Conservation (phyloP, 1,139 yeast species). For the Wickerhamiella infanticola region DNA sequence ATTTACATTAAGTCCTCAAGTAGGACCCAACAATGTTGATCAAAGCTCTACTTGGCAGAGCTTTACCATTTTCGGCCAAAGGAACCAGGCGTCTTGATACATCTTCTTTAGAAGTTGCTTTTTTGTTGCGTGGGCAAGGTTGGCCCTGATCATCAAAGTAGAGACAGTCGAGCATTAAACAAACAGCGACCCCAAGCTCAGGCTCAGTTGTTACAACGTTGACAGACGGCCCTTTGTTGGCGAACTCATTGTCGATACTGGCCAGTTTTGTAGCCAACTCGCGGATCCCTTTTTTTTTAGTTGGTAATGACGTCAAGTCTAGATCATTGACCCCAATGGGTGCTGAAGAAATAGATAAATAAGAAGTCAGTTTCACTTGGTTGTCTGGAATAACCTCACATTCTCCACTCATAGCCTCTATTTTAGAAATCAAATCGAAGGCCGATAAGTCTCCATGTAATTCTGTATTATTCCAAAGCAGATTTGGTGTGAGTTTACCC, state of each 20-base stretch:
- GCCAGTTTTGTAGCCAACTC: slow-evolving; percentile 34
- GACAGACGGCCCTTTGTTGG: slow-evolving; percentile 18
- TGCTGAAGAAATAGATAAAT: neutral
- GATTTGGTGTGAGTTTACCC: slow-evolving; percentile 33
- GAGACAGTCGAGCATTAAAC: slow-evolving; percentile 36
- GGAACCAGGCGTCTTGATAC: slow-evolving; percentile 43
- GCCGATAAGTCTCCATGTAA: slow-evolving; percentile 7
- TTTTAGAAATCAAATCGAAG: slow-evolving; percentile 4
- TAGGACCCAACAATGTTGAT: slow-evolving; percentile 40
- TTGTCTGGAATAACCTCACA: no score
- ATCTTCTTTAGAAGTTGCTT: slow-evolving; percentile 31
- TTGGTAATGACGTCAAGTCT: slow-evolving; percentile 20
- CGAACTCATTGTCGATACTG: slow-evolving; percentile 20
- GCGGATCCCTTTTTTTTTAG: slow-evolving; percentile 51
- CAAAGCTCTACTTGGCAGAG: slow-evolving; percentile 66
- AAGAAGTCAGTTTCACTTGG: neutral
- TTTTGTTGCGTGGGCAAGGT: slow-evolving; percentile 5
- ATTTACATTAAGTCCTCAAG: slow-evolving; percentile 15
- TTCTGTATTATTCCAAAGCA: slow-evolving; percentile 37
- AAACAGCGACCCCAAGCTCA: slow-evolving; percentile 51
- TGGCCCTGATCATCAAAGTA: slow-evolving; percentile 31
- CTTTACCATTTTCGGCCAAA: slow-evolving; percentile 32
- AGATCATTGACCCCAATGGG: slow-evolving; percentile 8
- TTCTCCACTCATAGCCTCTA: neutral
- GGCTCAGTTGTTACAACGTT: slow-evolving; percentile 49